Conservation (phyloP, 495 filamentous ascomycete genomes). For the Podospora comata region DNA sequence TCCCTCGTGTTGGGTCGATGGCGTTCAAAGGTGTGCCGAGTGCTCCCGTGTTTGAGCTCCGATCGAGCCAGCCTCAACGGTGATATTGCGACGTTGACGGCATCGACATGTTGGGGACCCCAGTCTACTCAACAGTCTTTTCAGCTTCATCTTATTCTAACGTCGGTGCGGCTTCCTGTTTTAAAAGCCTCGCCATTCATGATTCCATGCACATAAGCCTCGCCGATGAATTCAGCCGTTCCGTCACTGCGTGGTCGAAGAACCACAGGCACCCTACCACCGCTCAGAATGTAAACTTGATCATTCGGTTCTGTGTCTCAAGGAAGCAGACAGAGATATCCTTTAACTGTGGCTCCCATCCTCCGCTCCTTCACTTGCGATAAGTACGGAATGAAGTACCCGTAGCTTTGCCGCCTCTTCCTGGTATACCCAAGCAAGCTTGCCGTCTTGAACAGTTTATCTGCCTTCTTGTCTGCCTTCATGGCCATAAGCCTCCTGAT, state of each 20-base stretch:
- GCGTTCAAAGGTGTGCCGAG: not conserved
- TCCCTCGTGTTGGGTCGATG: constrained; percentile 3
- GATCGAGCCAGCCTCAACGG: not conserved
- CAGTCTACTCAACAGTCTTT: not conserved
- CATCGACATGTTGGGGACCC: not conserved
- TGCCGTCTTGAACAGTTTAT: not conserved
- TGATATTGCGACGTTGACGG: not conserved
- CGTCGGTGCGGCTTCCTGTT: constrained; percentile 7
- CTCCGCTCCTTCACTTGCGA: constrained; percentile 4
- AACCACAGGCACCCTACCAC: constrained; percentile 14
- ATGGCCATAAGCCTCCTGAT: constrained; percentile 9
- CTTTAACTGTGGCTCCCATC: constrained; percentile 11
- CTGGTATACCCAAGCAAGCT: constrained; percentile 14
- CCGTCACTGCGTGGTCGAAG: constrained; percentile 14
- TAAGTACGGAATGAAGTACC: constrained; percentile 8
- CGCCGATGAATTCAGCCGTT: constrained; percentile 17
- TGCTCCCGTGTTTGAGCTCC: not conserved
- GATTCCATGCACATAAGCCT: constrained; percentile 14
- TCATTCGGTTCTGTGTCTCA: constrained; percentile 11
- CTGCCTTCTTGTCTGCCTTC: constrained; percentile 8
- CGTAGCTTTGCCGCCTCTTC: constrained; percentile 10
- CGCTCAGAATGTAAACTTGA: constrained; percentile 13
- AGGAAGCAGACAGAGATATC: constrained; percentile 19
- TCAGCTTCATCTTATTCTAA: constrained; percentile 13
- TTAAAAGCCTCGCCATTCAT: constrained; percentile 18